Evolutionary conservation across 2,329 filamentous ascomycete genomes (phyloP), one percentile per base, ranked within the genome.

Genomic region (Sodiomyces alkalinus): DNA sequence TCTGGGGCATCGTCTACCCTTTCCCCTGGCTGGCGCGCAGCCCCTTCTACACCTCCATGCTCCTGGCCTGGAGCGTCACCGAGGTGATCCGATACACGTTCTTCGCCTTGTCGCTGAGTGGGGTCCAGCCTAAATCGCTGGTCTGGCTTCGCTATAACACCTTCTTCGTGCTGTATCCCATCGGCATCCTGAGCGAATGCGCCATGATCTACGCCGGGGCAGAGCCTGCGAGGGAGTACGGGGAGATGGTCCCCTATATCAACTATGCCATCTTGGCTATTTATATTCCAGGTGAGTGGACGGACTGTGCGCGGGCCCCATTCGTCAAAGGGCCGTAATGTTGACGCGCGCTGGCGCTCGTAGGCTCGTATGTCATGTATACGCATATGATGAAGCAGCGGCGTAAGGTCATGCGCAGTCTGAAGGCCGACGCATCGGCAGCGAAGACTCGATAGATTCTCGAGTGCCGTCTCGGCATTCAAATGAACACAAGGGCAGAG

Each of bases 331-430:
- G 18, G 7, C 4, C n/a, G 14, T 7, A 28, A 24, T 17, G 1
- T 22, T 21, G 16, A 19, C 23, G 6, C 11, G 4, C 11, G 7
- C 22, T 30, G 17, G 27, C 17, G n/a, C 1, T 8, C 2, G 11
- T 20, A 58, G 78, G 82, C 59, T 46, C 80, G 4, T 92, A 90
- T 45, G 68, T 92, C 31, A 56, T 96, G 33, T 96, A 90, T 49
- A 83, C 80, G 14, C 80, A 98, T 55, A 96, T 98, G 90, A 81
- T 96, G 64, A 64, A 66, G 36, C 90, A 98, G 65, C 67, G 87
- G 41, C 66, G 71, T 40, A 92, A 83, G 66, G 71, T 87, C 30
- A 60, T 83, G 59, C 68, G 71, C 30, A 68, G 64, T 22, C 68
- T 74, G 46, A 69, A 66, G 53, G 42, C 49, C 17, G 44, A 59